phyloP scores from a whole-genome alignment of 139 green algal species.

The Pseudopediastrum boryanum region DNA sequence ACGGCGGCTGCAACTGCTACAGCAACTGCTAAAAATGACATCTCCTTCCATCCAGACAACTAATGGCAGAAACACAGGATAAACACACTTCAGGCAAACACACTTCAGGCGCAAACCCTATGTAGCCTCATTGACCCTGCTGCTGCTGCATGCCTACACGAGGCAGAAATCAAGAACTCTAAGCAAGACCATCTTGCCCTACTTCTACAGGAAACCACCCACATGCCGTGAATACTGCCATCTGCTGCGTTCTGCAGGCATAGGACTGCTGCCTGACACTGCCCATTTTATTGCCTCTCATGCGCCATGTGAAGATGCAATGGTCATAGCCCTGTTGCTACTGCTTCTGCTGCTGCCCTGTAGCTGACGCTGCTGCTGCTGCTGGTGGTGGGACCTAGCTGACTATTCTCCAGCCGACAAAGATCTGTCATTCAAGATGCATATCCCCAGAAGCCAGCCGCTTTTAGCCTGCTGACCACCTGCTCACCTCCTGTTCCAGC shows the following conservation, averaged over 20 bases:
- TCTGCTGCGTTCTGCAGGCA: neutral
- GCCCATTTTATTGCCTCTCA: too few species aligned
- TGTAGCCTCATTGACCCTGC: neutral
- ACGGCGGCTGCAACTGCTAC: neutral
- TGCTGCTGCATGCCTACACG: neutral
- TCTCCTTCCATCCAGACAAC: too few species aligned
- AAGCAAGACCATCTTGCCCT: too few species aligned
- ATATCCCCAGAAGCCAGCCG: neutral
- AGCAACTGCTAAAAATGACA: neutral
- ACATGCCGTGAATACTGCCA: neutral
- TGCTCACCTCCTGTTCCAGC: constrained; percentile 4
- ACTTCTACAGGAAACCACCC: too few species aligned
- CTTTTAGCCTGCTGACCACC: too few species aligned
- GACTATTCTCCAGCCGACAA: neutral
- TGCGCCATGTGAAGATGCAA: too few species aligned
- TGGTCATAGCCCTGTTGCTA: too few species aligned
- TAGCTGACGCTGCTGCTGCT: too few species aligned
- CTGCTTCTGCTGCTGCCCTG: too few species aligned
- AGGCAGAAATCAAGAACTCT: neutral
- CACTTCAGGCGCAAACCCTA: neutral
- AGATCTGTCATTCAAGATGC: neutral
- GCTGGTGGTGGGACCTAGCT: neutral
- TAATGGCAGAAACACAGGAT: neutral
- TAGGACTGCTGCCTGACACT: too few species aligned
- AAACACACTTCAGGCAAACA: neutral